Percentiles rank a stretch among this genome's conserved stretches.
phyloP scores from a whole-genome alignment of 768 basidiomycete genomes.

The Glaciozyma martinii region DNA sequence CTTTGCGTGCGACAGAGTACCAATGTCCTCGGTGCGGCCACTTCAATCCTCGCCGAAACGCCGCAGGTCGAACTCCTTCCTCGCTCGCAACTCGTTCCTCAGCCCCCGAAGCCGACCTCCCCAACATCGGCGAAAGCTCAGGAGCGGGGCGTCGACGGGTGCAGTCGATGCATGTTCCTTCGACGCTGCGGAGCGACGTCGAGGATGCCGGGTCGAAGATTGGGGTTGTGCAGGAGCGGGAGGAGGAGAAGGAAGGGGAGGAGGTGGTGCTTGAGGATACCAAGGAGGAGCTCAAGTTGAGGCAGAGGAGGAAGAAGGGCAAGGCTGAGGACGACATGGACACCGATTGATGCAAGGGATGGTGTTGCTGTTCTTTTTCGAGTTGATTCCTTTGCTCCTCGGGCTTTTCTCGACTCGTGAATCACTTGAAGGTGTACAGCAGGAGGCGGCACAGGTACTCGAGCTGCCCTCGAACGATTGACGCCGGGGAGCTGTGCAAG shows the following conservation, averaged over 20 bases:
- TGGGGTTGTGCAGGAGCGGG: background rate
- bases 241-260: conserved; percentile 10
- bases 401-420: no score
- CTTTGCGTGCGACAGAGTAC: conserved; percentile 53
- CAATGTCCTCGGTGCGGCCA: conserved; percentile 74
- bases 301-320: background rate
- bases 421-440: no score
- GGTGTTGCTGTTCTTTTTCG: background rate
- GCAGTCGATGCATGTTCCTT: conserved; percentile 12
- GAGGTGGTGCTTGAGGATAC: background rate
- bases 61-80: background rate
- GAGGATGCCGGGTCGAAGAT: background rate
- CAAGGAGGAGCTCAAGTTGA: background rate
- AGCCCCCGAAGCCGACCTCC: background rate
- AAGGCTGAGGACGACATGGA: background rate
- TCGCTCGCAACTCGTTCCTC: background rate
- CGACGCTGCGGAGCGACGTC: background rate
- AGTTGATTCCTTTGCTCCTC: background rate
- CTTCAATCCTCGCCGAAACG: conserved; percentile 50
- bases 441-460: no score
- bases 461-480: no score
- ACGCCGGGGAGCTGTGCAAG: no score
- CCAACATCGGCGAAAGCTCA: background rate
- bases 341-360: background rate
- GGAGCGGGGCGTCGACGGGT: conserved; percentile 12